These are phyloP conservation scores for Cystofilobasidium capitatum DNA, from an alignment of 768 basidiomycete genomes.

Conservation along the genomic window DNA sequence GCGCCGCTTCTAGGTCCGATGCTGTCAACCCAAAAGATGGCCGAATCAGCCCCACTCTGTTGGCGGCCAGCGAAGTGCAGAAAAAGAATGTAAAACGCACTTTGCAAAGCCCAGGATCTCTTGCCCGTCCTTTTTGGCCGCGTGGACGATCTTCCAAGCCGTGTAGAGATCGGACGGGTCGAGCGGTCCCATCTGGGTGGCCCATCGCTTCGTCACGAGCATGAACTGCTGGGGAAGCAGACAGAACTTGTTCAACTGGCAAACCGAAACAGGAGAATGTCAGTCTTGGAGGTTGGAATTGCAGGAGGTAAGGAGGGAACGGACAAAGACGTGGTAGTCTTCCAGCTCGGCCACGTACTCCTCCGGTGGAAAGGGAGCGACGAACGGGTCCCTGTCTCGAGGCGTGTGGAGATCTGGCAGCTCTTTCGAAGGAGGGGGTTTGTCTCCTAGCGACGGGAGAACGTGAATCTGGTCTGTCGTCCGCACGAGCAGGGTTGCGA, in stretches of 20 bases:
- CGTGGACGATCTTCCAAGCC: neutral
- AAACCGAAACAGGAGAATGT: neutral
- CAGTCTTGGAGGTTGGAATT: neutral
- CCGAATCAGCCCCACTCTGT: neutral
- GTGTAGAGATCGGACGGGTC: slow-evolving; percentile 14
- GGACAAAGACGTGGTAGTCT: slow-evolving; percentile 7
- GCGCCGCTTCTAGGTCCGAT: slow-evolving; percentile 10
- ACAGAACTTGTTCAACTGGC: slow-evolving; percentile 24
- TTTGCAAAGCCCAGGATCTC: slow-evolving; percentile 12
- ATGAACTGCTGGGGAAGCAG: slow-evolving; percentile 24
- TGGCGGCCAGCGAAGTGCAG: neutral
- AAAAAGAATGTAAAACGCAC: neutral
- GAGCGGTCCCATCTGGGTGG: slow-evolving; percentile 4
- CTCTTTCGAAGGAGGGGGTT: slow-evolving; percentile 18
- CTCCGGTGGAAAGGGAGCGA: slow-evolving; percentile 8
- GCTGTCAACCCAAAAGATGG: neutral
- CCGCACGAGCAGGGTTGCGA: neutral
- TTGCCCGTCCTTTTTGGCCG: neutral
- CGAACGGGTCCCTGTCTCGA: slow-evolving; percentile 9
- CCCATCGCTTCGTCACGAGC: slow-evolving; percentile 16
- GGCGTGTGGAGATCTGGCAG: slow-evolving; percentile 10
- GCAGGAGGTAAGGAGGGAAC: neutral
- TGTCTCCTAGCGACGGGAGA: slow-evolving; percentile 2
- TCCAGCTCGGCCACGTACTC: slow-evolving; percentile 10
- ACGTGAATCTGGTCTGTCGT: slow-evolving; percentile 12